These are phyloP conservation scores for Penicillium sp. DNA, from an alignment of 2,329 filamentous ascomycete species.

Conservation along the genomic window DNA sequence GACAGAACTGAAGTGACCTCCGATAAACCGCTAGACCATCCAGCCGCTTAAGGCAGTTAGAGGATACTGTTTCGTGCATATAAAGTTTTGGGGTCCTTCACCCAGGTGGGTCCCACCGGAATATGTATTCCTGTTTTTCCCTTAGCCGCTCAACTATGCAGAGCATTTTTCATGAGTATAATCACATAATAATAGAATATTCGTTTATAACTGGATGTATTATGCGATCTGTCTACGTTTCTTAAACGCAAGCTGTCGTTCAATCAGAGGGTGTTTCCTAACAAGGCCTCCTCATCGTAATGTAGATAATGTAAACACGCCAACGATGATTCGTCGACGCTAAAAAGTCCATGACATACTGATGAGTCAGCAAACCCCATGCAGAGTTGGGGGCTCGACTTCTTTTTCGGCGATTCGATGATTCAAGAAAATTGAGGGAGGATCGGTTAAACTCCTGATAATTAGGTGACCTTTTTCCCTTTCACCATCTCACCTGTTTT, in stretches of 20 bases:
- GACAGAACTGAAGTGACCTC: not conserved
- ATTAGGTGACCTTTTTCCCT: constrained; percentile 7
- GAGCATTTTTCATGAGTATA: not conserved
- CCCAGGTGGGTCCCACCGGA: not conserved
- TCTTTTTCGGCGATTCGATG: constrained; percentile 1
- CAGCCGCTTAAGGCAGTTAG: not conserved
- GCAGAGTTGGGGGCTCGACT: not conserved
- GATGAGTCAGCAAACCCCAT: constrained; percentile 5
- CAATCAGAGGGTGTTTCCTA: too few species aligned
- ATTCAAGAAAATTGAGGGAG: not conserved
- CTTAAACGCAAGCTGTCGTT: too few species aligned
- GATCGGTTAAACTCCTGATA: not conserved
- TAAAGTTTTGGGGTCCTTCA: not conserved
- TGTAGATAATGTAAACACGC: not conserved
- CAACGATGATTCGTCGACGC: not conserved
- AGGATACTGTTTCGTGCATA: not conserved
- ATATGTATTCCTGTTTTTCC: not conserved
- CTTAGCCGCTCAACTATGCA: not conserved
- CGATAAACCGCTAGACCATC: not conserved
- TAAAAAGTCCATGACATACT: constrained; percentile 3
- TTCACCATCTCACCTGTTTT: constrained; percentile 2
- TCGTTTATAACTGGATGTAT: not conserved
- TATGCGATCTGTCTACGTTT: not conserved
- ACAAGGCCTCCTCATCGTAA: not conserved
- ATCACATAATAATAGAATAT: not conserved